These are phyloP conservation scores for Jimgerdemannia flammicorona DNA, from an alignment of 192 early-diverging fungal genomes.

Conservation along the genomic window DNA sequence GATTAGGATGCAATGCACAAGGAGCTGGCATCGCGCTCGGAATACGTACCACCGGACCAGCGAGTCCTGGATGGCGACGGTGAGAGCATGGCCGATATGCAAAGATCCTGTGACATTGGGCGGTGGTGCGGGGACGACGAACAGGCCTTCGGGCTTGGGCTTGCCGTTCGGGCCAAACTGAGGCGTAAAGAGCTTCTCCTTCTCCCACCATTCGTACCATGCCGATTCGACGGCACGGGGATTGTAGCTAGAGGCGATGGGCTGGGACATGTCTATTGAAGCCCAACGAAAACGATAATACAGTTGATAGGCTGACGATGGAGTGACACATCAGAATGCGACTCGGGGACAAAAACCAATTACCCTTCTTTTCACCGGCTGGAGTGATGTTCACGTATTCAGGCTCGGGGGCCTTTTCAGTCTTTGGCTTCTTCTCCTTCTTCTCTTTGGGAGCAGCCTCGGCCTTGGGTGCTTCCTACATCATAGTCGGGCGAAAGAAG, in stretches of 20 bases:
- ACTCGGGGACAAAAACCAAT: neutral
- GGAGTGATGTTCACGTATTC: constrained; percentile 81
- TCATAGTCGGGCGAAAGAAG: neutral
- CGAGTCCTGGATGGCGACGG: constrained; percentile 91
- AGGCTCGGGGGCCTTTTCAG: constrained; percentile 49
- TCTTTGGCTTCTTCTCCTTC: constrained; percentile 57
- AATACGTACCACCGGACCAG: constrained; percentile 78
- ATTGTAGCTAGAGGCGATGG: constrained; percentile 82
- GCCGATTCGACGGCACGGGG: constrained; percentile 88
- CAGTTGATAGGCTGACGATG: neutral
- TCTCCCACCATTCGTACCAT: constrained; percentile 99
- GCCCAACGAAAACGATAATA: constrained; percentile 4
- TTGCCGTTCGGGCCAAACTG: constrained; percentile 67
- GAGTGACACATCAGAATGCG: neutral
- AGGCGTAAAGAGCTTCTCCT: constrained; percentile 89
- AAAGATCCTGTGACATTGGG: constrained; percentile 99
- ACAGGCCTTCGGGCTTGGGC: constrained; percentile 70
- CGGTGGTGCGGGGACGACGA: constrained; percentile 93
- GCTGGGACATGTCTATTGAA: constrained; percentile 61
- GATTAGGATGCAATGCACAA: neutral
- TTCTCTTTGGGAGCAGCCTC: constrained; percentile 30
- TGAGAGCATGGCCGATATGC: constrained; percentile 94
- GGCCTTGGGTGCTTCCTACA: constrained; percentile 7
- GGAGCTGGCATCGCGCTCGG: constrained; percentile 3
- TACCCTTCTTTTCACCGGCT: constrained; percentile 83